phyloP scores from a whole-genome alignment of 257 asterid genomes.

The Ajuga chamaepitys region DNA sequence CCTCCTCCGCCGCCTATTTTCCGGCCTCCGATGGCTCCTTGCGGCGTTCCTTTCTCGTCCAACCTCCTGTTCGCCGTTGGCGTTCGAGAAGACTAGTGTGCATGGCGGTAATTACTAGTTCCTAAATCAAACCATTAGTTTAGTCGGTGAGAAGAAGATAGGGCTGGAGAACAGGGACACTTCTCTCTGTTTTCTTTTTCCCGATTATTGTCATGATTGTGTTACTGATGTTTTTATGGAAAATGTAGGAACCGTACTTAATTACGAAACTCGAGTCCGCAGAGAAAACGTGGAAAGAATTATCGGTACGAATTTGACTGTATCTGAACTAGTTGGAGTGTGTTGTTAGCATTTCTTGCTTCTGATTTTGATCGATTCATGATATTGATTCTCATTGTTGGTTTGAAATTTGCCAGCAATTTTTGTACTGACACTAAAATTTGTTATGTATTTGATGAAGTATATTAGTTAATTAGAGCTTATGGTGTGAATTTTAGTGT shows the following conservation, averaged over 20 bases:
- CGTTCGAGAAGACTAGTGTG: constrained; percentile 47
- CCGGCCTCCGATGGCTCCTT: constrained; percentile 21
- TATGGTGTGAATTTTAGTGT: background rate
- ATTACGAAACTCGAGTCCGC: constrained; percentile 89
- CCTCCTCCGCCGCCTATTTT: constrained; percentile 38
- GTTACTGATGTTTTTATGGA: constrained; percentile 16
- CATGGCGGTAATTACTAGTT: constrained; percentile 64
- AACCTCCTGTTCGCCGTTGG: constrained; percentile 25
- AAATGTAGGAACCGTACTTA: constrained; percentile 78
- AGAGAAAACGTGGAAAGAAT: constrained; percentile 89
- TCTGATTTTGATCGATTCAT: background rate
- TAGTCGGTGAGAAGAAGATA: background rate
- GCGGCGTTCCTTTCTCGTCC: constrained; percentile 11
- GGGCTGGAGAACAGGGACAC: background rate
- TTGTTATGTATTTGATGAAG: background rate
- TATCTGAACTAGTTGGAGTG: background rate
- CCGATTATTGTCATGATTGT: background rate
- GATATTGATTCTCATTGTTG: background rate
- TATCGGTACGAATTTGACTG: constrained; percentile 59
- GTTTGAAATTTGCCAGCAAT: background rate
- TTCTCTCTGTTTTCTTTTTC: background rate
- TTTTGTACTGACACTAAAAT: background rate
- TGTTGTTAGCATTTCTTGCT: background rate
- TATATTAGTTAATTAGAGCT: background rate
- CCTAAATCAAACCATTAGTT: background rate